Percentiles rank a stretch among this genome's conserved stretches.
These are phyloP conservation scores for Backusella australiensis DNA, from an alignment of 192 early-diverging fungal genomes.

Conservation along the genomic window DNA sequence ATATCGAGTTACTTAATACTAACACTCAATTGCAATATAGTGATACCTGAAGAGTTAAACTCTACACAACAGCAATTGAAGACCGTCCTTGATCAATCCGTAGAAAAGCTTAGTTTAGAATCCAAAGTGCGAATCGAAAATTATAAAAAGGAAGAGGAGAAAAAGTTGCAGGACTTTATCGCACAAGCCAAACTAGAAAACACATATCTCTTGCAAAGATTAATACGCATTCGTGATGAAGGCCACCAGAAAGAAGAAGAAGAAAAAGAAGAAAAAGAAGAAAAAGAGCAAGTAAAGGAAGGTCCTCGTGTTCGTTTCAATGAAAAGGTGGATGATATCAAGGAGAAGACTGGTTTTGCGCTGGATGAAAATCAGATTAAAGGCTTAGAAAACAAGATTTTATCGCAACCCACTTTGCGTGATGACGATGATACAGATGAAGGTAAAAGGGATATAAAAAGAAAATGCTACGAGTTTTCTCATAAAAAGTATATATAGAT, in stretches of 20 bases:
- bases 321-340: background rate
- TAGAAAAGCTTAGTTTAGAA: slow-evolving; percentile 15
- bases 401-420: background rate
- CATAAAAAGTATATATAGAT: background rate
- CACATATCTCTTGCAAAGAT: slow-evolving; percentile 4
- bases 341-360: background rate
- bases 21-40: background rate
- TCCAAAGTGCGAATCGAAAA: slow-evolving; percentile 17
- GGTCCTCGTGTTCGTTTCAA: slow-evolving; percentile 6
- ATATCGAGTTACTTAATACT: background rate
- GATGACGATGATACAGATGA: background rate
- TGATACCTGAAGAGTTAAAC: slow-evolving; percentile 3
- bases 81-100: background rate
- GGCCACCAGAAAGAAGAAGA: background rate
- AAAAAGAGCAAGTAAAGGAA: background rate
- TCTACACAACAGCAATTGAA: slow-evolving; percentile 12
- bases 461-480: background rate
- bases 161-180: background rate
- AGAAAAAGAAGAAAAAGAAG: background rate
- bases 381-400: background rate
- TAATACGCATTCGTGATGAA: background rate
- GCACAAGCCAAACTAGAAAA: slow-evolving; percentile 7
- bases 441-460: background rate
- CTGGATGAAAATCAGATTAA: background rate
- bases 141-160: slow-evolving; percentile 6